Evolutionary conservation across 2,329 filamentous ascomycete genomes (phyloP).

Genomic region (Penicillium italicum): DNA sequence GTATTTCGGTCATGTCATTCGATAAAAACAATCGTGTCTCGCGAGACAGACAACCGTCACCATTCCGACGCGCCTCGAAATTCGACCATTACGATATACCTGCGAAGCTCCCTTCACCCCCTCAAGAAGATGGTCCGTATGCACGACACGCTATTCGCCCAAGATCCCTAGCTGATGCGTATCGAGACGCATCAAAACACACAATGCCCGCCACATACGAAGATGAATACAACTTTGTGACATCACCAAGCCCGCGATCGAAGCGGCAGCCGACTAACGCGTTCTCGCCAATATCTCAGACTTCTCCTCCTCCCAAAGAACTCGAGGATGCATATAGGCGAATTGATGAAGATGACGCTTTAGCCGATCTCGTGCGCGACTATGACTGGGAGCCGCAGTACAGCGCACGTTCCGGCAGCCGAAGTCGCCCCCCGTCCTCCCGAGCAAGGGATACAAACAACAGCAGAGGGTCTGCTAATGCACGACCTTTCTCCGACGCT

Average conservation of each 20-base stretch:
- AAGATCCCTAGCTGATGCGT: slow-evolving; percentile 40
- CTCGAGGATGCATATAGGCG: slow-evolving; percentile 39
- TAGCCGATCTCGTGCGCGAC: slow-evolving; percentile 34
- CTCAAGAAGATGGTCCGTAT: slow-evolving; percentile 27
- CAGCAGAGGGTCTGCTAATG: slow-evolving; percentile 12
- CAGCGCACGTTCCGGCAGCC: slow-evolving; percentile 17
- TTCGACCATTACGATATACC: slow-evolving; percentile 30
- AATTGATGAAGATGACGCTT: slow-evolving; percentile 38
- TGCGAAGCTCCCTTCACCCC: slow-evolving; percentile 28
- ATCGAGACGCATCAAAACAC: slow-evolving; percentile 35
- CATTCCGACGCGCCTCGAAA: slow-evolving; percentile 32
- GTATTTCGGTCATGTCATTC: slow-evolving; percentile 30
- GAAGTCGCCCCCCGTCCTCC: slow-evolving; percentile 25
- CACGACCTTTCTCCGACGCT: slow-evolving; percentile 28
- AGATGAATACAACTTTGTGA: slow-evolving; percentile 17
- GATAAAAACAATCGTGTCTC: slow-evolving; percentile 27
- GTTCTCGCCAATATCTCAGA: slow-evolving; percentile 32
- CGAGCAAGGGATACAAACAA: slow-evolving; percentile 19
- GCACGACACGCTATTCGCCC: slow-evolving; percentile 36
- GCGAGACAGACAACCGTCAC: slow-evolving; percentile 29
- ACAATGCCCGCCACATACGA: slow-evolving; percentile 8
- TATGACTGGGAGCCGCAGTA: slow-evolving; percentile 26
- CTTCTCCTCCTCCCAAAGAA: slow-evolving; percentile 39
- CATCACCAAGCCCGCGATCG: slow-evolving; percentile 32
- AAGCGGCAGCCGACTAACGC: slow-evolving; percentile 23